Base-by-base conservation (phyloP, 2,329 filamentous ascomycete genomes). In the Dothideomycetidae sp. region DNA sequence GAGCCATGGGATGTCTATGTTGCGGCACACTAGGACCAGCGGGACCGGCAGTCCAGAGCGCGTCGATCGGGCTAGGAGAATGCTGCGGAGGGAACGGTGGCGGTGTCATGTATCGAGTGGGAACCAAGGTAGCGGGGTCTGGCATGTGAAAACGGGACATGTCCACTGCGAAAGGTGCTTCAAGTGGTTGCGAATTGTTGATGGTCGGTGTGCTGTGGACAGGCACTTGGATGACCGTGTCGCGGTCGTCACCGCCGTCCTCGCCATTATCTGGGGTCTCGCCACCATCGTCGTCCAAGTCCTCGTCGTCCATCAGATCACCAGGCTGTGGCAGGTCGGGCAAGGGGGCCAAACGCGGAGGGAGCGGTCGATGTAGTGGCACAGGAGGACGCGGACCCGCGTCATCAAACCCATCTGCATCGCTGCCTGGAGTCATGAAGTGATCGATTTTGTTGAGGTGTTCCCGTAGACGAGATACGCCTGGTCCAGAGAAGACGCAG, bases 401-500 rank as follows among this genome's bases (percentile, higher is more conserved):
- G 23, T 39, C 42, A 11, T 46, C 37, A 17, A 47, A 42, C 28
- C 59, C 54, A 10, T 40, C 40, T 32, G 42, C 38, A 7, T 36
- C 37, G 12, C 31, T 41, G 21, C 31, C 33, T 21, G 26, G 30
- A 15, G 32, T 14, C 5, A 37, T 10, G 11, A 35, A 35, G 28
- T 30, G 29, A 19, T 41, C 40, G 28, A 31, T 37, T 9, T 60
- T 58, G 46, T 85, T 92, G 28, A 98, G 68, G 53, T 85, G 81
- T 17, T 78, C 70, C 29, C 88, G 78, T 16, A 98, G 72, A 29
- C 73, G 72, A 29, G 66, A 65, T 2, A 98, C 88, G 39, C 86
- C 86, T 16, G 73, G 70, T 4, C 90, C 88, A 2, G 86, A 94
- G 58, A 98, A 98, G 37, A 98, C 90, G 53, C 90, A 98, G 55